A percentile compares a stretch with the other conserved stretches of the same genome.
phyloP scores from a whole-genome alignment of 306 rosid genomes.

The Canavalia gladiata region DNA sequence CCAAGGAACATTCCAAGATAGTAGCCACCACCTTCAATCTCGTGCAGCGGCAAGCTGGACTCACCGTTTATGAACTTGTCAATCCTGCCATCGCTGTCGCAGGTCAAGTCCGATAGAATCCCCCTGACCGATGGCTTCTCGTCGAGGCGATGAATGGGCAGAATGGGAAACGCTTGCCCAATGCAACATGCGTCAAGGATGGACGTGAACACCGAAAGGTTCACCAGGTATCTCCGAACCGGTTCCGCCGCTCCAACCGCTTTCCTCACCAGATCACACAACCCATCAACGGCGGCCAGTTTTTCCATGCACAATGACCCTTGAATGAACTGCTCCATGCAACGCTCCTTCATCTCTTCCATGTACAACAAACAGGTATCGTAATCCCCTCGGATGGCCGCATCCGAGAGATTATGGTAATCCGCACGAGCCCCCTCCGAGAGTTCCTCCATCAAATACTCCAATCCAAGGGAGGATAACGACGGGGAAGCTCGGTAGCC shows the following conservation, averaged over 20 bases:
- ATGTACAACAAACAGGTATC: constrained; percentile 68
- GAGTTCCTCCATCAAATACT: constrained; percentile 68
- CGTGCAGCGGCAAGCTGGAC: constrained; percentile 86
- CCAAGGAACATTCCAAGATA: constrained; percentile 98
- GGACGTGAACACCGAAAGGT: constrained; percentile 87
- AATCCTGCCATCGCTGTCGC: constrained; percentile 97
- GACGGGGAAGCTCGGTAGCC: constrained; percentile 42
- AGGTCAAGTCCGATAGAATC: constrained; percentile 82
- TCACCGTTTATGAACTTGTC: constrained; percentile 88
- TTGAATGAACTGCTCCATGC: constrained; percentile 81
- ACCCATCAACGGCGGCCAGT: constrained; percentile 83
- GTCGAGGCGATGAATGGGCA: constrained; percentile 89
- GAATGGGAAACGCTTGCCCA: constrained; percentile 79
- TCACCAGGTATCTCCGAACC: constrained; percentile 75
- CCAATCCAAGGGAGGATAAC: constrained; percentile 57
- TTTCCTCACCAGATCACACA: constrained; percentile 74
- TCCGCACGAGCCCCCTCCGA: constrained; percentile 73
- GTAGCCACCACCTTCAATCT: constrained; percentile 71
- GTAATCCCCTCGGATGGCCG: constrained; percentile 69
- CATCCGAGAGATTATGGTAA: constrained; percentile 61
- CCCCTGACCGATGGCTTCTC: constrained; percentile 77
- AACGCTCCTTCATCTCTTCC: constrained; percentile 77
- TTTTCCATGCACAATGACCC: constrained; percentile 83
- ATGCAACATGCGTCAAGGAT: constrained; percentile 91
- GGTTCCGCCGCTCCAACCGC: constrained; percentile 71